Conservation (phyloP, 2,329 filamentous ascomycete species). For the Dothistroma septosporum region DNA sequence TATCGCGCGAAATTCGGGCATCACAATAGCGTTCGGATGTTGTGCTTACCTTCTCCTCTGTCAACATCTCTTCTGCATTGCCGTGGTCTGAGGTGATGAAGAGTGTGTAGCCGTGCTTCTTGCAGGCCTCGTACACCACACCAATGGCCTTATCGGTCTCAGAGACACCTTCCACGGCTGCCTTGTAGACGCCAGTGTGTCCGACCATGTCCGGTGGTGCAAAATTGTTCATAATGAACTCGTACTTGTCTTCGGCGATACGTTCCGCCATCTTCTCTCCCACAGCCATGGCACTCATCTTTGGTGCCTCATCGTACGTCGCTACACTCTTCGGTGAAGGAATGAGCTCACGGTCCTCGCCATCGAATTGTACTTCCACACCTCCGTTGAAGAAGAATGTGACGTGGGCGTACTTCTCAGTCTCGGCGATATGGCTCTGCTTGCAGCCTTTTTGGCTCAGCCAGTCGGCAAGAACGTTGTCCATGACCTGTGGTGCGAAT, state of each 20-base stretch:
- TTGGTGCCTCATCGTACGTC: slow-evolving; percentile 90
- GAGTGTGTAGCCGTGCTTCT: slow-evolving; percentile 85
- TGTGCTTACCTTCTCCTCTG: slow-evolving; percentile 62
- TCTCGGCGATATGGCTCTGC: slow-evolving; percentile 97
- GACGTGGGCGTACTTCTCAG: slow-evolving; percentile 98
- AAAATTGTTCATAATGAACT: slow-evolving; percentile 99
- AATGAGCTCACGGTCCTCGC: slow-evolving; percentile 90
- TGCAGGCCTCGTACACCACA: slow-evolving; percentile 86
- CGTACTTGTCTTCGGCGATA: slow-evolving; percentile 77
- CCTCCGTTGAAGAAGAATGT: slow-evolving; percentile 99
- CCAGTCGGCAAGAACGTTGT: slow-evolving; percentile 97
- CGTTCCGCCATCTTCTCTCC: slow-evolving; percentile 86
- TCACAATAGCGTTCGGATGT: not conserved
- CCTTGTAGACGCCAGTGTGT: slow-evolving; percentile 95
- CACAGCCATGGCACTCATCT: slow-evolving; percentile 91
- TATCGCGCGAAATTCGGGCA: too few species aligned
- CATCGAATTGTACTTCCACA: slow-evolving; percentile 90
- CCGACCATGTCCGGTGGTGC: slow-evolving; percentile 99
- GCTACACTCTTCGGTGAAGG: slow-evolving; percentile 82
- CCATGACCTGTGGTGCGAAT: slow-evolving; percentile 93
- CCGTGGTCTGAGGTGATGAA: slow-evolving; percentile 96
- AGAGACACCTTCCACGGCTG: slow-evolving; percentile 76
- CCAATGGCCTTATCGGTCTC: slow-evolving; percentile 94
- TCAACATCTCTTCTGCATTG: slow-evolving; percentile 99
- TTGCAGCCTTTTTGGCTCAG: slow-evolving; percentile 81